These are phyloP conservation scores for Sarocladiaceae sp. DNA, from an alignment of 2,329 filamentous ascomycete genomes.

Conservation along the genomic window DNA sequence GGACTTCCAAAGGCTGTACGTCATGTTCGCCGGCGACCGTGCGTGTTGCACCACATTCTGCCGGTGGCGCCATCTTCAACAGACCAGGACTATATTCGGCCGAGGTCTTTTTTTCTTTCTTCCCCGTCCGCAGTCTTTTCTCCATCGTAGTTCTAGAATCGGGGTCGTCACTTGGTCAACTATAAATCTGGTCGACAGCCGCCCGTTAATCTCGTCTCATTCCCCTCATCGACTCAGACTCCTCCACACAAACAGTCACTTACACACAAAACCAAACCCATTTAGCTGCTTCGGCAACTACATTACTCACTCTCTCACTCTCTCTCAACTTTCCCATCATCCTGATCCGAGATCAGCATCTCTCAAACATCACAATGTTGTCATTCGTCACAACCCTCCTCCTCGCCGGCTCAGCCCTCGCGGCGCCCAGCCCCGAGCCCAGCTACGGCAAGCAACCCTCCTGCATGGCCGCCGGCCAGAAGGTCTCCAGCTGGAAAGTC, in stretches of 20 bases:
- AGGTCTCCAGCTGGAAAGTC: conserved; percentile 30
- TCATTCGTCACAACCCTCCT: conserved; percentile 16
- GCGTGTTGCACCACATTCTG: no score
- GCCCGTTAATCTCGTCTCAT: conserved; percentile 1
- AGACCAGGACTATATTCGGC: not conserved
- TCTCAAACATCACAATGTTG: conserved; percentile 14
- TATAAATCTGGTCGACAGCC: no score
- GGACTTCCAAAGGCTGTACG: no score
- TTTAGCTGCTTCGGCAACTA: not conserved
- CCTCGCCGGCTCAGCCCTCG: conserved; percentile 19
- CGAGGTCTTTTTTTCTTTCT: no score
- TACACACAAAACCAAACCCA: not conserved
- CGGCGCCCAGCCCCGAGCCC: conserved; percentile 15
- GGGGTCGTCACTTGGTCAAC: no score
- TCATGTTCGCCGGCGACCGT: no score
- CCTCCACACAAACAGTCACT: conserved; percentile 1
- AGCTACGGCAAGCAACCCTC: conserved; percentile 10
- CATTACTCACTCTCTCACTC: not conserved
- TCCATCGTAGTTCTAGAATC: conserved; percentile 2
- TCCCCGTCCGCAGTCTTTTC: no score
- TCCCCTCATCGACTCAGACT: not conserved
- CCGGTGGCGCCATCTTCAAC: no score
- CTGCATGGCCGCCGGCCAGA: conserved; percentile 17
- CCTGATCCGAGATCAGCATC: not conserved
- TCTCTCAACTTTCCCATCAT: not conserved